Base-by-base conservation (phyloP, 2,329 filamentous ascomycete species). In the Xylariaceae sp. region DNA sequence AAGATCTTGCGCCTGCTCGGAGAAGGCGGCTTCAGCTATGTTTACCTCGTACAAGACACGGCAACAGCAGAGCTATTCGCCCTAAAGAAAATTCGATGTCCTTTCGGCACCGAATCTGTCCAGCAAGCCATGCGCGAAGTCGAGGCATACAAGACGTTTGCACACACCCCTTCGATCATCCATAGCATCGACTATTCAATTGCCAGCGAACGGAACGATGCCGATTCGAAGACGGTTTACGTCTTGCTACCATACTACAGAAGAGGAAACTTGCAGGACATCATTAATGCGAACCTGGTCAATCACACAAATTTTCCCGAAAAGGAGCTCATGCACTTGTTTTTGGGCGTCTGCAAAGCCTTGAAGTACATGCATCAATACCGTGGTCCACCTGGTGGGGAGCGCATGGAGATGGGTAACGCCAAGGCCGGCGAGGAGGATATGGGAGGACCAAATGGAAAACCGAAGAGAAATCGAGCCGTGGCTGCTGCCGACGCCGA, bases 21-120 rank as follows among this genome's bases (percentile, higher is more conserved):
- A 74, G 95, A 99, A 89, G 95, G 95, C 73, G 95, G 95, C 70
- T 99, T 99, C 81, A 96, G 92, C 64, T 99, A 98, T 76, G 95
- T 99, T 67, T 99, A 99, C 78, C 90, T 99, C 58, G 95, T 99
- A 58, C 91, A 98, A 81, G 93, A 97, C 75, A 94, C 90, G 44
- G 81, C 86, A 52, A 89, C 87, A 49, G 90, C 91, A 58, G 87
- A 94, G 68, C 85, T 96, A 43, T 94, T 96, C 75, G 95, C 95
- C 16, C 87, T 98, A 61, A 99, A 99, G 78, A 99, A 99, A 83
- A 99, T 99, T 75, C 89, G 94, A 72, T 99, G 95, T 81, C 94
- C 95, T 4, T 98, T 99, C 71, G 95, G 95, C 65, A 90, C 95
- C 75, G 95, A 99, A 80, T 96, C 92, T 23, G 94, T 99, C 57